A percentile compares a stretch with the other conserved stretches of the same genome.
Conservation (phyloP, 345 rosid species). For the Hirschfeldia incana region DNA sequence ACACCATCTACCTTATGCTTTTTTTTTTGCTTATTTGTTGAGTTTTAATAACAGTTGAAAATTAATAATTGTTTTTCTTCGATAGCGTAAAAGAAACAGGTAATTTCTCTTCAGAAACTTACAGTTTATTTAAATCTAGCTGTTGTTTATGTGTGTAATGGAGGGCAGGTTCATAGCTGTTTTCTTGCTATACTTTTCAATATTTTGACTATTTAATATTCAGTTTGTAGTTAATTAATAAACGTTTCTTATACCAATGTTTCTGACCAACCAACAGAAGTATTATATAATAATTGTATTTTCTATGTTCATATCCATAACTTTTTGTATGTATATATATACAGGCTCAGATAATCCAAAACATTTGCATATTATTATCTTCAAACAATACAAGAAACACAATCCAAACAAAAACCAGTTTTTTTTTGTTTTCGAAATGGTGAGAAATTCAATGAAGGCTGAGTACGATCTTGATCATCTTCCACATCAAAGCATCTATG, state of each 20-base stretch:
- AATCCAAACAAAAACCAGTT: background rate
- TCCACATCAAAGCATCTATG: conserved; percentile 26
- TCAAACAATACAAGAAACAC: conserved; percentile 12
- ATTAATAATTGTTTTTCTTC: background rate
- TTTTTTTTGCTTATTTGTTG: background rate
- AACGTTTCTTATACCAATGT: background rate
- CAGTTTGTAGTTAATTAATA: conserved; percentile 4
- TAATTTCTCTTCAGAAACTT: conserved; percentile 9
- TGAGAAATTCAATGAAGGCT: conserved; percentile 28
- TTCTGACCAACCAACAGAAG: conserved; percentile 26
- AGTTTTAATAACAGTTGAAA: conserved; percentile 5
- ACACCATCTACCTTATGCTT: background rate
- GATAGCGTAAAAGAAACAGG: conserved; percentile 34
- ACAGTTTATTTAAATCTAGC: conserved; percentile 10
- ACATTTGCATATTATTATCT: conserved; percentile 10
- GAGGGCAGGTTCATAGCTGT: conserved; percentile 26
- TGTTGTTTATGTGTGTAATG: conserved; percentile 26
- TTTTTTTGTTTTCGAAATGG: conserved; percentile 3
- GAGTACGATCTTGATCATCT: conserved; percentile 28
- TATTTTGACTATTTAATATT: background rate
- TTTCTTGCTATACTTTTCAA: background rate
- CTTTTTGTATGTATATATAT: conserved; percentile 12
- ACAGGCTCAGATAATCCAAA: conserved; percentile 25
- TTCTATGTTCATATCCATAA: conserved; percentile 2
- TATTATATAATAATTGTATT: conserved; percentile 13